Evolutionary conservation across 805 yeast species (phyloP).

Genomic region (Pichia membranifaciens): DNA sequence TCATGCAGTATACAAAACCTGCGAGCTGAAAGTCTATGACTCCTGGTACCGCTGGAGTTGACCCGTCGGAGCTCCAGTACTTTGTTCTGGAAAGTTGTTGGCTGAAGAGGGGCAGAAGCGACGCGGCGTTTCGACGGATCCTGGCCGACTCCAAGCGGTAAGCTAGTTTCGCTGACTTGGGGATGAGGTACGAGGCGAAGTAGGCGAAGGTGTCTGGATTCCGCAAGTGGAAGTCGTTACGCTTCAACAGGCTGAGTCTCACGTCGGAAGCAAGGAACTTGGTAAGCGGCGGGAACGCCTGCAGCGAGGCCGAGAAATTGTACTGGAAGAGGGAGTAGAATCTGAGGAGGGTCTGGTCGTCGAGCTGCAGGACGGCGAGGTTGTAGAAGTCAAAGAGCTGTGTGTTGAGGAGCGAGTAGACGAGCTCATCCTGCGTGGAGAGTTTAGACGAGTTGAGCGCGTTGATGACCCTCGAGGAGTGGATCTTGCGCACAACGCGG

Average conservation of each 20-base stretch:
- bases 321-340: slow-evolving; percentile 4
- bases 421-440: slow-evolving; percentile 30
- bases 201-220: slow-evolving; percentile 22
- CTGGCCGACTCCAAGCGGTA: neutral
- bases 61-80: neutral
- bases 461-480: slow-evolving; percentile 34
- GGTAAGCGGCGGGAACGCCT: neutral
- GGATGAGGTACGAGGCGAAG: neutral
- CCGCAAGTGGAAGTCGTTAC: slow-evolving; percentile 25
- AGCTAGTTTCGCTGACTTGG: slow-evolving; percentile 1
- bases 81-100: neutral
- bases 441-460: slow-evolving; percentile 33
- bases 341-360: slow-evolving; percentile 10
- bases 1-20: slow-evolving; percentile 11
- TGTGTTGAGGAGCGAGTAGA: slow-evolving; percentile 39
- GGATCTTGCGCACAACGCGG: slow-evolving; percentile 29
- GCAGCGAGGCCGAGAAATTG: neutral
- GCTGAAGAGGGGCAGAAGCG: neutral
- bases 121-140: neutral
- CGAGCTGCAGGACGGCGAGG: slow-evolving; percentile 2
- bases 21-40: slow-evolving; percentile 19
- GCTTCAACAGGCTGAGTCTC: slow-evolving; percentile 5
- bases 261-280: neutral
- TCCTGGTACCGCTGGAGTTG: neutral
- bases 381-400: slow-evolving; percentile 45